Evolutionary conservation across 176 grass and related monocot species (phyloP).

Genomic region (Carex parvula): DNA sequence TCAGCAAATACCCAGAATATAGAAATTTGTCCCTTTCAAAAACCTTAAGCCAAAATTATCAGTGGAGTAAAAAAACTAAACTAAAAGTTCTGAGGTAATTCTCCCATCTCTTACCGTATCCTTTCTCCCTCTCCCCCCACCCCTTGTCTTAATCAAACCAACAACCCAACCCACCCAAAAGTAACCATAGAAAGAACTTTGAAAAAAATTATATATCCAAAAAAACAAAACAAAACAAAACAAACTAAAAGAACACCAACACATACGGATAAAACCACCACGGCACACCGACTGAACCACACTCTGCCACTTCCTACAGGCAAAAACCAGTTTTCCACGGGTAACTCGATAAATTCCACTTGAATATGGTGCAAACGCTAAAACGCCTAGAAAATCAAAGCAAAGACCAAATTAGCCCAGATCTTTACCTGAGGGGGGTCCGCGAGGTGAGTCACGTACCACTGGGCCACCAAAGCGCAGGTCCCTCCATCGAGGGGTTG

Average conservation of each 20-base stretch:
- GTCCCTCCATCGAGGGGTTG: slow-evolving; percentile 10
- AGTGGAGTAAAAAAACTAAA: background rate
- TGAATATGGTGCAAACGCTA: background rate
- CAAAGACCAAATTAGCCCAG: background rate
- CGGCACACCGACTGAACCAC: background rate
- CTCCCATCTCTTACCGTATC: background rate
- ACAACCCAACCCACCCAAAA: background rate
- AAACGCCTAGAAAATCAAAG: background rate
- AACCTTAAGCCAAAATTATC: background rate
- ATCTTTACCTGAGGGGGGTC: slow-evolving; percentile 22
- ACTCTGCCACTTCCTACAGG: background rate
- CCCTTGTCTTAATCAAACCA: background rate
- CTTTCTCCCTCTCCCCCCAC: too few relatives aligned
- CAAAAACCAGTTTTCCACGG: background rate
- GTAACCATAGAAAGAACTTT: background rate
- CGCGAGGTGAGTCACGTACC: background rate
- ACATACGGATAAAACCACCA: background rate
- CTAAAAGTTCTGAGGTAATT: background rate
- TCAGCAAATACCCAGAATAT: background rate
- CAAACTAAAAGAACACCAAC: background rate
- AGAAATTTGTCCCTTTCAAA: background rate
- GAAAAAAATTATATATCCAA: background rate
- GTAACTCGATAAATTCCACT: background rate
- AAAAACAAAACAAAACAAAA: background rate
- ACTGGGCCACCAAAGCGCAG: background rate